A percentile compares a stretch with the other conserved stretches of the same genome.
phyloP scores from a whole-genome alignment of 2,329 filamentous ascomycete genomes.

The Hymenoscyphus repandus region DNA sequence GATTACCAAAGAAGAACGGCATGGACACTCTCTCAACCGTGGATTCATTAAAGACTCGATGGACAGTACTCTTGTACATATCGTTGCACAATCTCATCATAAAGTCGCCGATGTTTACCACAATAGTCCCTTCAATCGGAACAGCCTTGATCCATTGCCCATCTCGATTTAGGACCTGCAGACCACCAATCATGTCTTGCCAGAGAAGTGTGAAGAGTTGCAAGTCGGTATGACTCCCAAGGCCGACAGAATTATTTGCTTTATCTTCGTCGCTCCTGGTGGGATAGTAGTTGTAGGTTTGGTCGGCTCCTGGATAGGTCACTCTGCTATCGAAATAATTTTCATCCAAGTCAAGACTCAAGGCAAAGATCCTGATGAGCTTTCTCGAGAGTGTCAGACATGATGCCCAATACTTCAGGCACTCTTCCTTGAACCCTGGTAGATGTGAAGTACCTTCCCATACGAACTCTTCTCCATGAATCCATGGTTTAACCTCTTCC shows the following conservation, averaged over 20 bases:
- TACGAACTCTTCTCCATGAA: constrained; percentile 45
- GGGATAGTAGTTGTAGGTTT: constrained; percentile 42
- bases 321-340: constrained; percentile 50
- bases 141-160: constrained; percentile 40
- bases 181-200: constrained; percentile 39
- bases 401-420: constrained; percentile 42
- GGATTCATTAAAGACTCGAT: constrained; percentile 43
- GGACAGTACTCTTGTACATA: constrained; percentile 45
- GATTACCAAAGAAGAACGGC: constrained; percentile 50
- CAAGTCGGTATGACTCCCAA: constrained; percentile 44
- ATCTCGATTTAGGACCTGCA: constrained; percentile 39
- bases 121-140: constrained; percentile 42
- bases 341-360: constrained; percentile 49
- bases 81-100: constrained; percentile 47
- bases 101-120: constrained; percentile 49
- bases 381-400: constrained; percentile 46
- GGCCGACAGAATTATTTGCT: constrained; percentile 32
- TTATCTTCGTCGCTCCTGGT: constrained; percentile 31
- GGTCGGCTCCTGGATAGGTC: constrained; percentile 43
- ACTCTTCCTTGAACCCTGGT: constrained; percentile 42
- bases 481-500: constrained; percentile 36
- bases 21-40: constrained; percentile 43
- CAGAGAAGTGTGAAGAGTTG: constrained; percentile 46
- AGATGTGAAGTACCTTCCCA: constrained; percentile 47
- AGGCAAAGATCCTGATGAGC: constrained; percentile 47